A percentile compares a stretch with the other conserved stretches of the same genome.
Evolutionary conservation across 352 stramenopile genomes (phyloP).

Genomic region (Phytophthora crassamura): DNA sequence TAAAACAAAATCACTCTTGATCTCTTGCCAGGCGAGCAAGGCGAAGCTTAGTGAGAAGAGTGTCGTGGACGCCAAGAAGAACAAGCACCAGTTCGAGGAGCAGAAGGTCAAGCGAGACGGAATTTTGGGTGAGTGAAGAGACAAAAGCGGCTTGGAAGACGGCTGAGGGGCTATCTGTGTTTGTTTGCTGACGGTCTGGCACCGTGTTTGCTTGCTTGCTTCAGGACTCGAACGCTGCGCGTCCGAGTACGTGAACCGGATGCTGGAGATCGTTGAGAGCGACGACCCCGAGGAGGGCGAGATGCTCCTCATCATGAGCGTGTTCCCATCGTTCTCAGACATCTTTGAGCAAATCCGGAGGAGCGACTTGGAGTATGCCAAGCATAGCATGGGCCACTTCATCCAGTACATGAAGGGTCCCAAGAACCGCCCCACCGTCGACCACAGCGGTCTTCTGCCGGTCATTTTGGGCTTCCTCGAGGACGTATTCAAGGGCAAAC

Average conservation of each 20-base stretch:
- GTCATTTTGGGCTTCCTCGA: constrained; percentile 83
- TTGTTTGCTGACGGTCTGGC: neutral
- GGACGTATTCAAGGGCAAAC: constrained; percentile 63
- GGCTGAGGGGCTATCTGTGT: too few relatives aligned
- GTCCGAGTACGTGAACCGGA: constrained; percentile 88
- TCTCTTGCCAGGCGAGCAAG: constrained; percentile 59
- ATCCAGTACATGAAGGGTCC: constrained; percentile 83
- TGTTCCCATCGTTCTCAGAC: constrained; percentile 91
- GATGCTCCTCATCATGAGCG: constrained; percentile 80
- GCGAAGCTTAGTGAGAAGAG: constrained; percentile 71
- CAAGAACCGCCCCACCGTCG: constrained; percentile 82
- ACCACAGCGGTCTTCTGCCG: constrained; percentile 73
- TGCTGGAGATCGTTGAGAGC: constrained; percentile 84
- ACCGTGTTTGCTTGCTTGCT: neutral
- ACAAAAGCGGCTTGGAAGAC: too few relatives aligned
- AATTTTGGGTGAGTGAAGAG: constrained; percentile 61
- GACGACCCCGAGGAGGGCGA: constrained; percentile 83
- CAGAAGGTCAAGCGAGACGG: constrained; percentile 85
- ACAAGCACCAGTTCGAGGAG: constrained; percentile 82
- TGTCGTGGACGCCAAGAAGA: constrained; percentile 76
- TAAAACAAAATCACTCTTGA: constrained; percentile 41
- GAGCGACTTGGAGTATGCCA: constrained; percentile 81
- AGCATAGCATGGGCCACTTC: constrained; percentile 89
- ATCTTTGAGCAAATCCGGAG: constrained; percentile 87
- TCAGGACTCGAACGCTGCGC: constrained; percentile 82